Conservation (phyloP, 2,329 filamentous ascomycete species). For the Aureobasidium sp. region DNA sequence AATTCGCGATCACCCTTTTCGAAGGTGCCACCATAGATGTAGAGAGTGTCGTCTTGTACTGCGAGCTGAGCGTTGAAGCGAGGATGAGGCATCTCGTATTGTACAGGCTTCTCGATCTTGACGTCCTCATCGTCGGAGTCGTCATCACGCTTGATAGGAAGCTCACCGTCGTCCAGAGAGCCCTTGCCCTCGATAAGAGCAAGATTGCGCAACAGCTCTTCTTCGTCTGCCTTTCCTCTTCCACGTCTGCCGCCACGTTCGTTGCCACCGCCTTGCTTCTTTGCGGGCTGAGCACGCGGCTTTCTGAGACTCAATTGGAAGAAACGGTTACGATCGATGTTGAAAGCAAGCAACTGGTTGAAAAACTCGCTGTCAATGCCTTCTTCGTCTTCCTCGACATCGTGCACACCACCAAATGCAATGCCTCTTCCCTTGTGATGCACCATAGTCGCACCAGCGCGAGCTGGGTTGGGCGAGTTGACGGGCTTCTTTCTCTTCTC, state of each 20-base stretch:
- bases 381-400: conserved; percentile 46
- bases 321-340: conserved; percentile 89
- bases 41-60: conserved; percentile 85
- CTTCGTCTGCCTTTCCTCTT: conserved; percentile 83
- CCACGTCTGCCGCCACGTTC: conserved; percentile 56
- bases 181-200: conserved; percentile 74
- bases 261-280: conserved; percentile 45
- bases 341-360: conserved; percentile 85
- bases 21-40: conserved; percentile 90
- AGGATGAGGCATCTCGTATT: conserved; percentile 78
- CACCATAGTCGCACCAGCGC: conserved; percentile 88
- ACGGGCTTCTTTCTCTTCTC: conserved; percentile 87
- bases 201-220: conserved; percentile 79
- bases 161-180: conserved; percentile 36
- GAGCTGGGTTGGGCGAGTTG: conserved; percentile 73
- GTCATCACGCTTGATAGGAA: conserved; percentile 21
- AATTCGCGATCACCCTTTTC: conserved; percentile 93
- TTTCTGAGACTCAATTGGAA: conserved; percentile 75
- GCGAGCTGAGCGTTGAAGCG: conserved; percentile 87
- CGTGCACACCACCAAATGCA: conserved; percentile 83
- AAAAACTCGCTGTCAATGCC: conserved; percentile 98
- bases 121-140: conserved; percentile 47
- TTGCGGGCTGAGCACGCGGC: conserved; percentile 59
- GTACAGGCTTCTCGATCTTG: conserved; percentile 46
- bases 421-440: conserved; percentile 91